phyloP scores from a whole-genome alignment of 495 filamentous ascomycete genomes.

The Sphaerosporella brunnea region DNA sequence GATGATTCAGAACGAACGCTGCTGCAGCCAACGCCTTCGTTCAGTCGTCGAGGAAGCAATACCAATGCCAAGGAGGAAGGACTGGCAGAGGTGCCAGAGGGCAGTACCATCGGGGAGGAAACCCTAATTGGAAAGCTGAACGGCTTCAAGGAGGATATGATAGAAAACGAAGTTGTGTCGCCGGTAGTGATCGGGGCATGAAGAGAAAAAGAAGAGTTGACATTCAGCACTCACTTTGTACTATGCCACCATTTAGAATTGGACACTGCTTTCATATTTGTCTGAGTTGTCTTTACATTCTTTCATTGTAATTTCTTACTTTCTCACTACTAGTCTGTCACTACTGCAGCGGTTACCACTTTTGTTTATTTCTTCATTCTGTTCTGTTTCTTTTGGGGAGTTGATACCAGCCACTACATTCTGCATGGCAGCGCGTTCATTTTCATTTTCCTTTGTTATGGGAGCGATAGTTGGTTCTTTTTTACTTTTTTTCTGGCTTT shows the following conservation, averaged over 20 bases:
- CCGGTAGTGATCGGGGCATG: too few relatives aligned
- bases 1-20: constrained; percentile 8
- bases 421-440: too few relatives aligned
- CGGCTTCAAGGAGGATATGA: constrained; percentile 14
- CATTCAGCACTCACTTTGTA: not conserved
- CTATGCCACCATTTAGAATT: not conserved
- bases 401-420: too few relatives aligned
- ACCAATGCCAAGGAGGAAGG: not conserved
- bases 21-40: not conserved
- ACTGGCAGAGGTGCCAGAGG: constrained; percentile 17
- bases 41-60: not conserved
- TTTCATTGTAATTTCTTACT: not conserved
- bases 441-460: too few relatives aligned
- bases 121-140: constrained; percentile 19
- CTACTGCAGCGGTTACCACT: too few relatives aligned
- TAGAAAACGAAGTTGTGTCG: too few relatives aligned
- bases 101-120: constrained; percentile 13
- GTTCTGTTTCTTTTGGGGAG: too few relatives aligned
- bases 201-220: not conserved
- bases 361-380: too few relatives aligned
- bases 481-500: too few relatives aligned
- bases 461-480: too few relatives aligned
- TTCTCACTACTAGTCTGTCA: too few relatives aligned
- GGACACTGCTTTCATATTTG: not conserved
- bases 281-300: not conserved